Percentiles rank a stretch among this genome's conserved stretches.
These are phyloP conservation scores for Sclerotinia spermophila DNA, from an alignment of 2,329 filamentous ascomycete species.

Conservation along the genomic window DNA sequence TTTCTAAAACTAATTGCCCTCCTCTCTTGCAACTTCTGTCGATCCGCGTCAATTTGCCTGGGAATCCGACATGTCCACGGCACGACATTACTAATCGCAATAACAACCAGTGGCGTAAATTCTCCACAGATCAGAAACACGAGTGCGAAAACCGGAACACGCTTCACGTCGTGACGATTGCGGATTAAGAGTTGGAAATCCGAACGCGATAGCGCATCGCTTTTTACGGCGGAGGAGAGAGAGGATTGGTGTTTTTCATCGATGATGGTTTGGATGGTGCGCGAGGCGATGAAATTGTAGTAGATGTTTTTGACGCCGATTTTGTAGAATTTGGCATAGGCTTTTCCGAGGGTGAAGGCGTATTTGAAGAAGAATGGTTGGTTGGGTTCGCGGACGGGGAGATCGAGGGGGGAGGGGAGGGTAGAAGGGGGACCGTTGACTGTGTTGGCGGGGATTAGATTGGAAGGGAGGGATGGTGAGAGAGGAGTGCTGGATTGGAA, in stretches of 20 bases:
- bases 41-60: slow-evolving; percentile 59
- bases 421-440: slow-evolving; percentile 73
- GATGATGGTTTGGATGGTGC: slow-evolving; percentile 47
- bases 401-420: slow-evolving; percentile 63
- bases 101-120: slow-evolving; percentile 76
- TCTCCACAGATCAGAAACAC: slow-evolving; percentile 79
- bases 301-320: slow-evolving; percentile 72
- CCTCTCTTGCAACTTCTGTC: slow-evolving; percentile 52
- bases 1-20: slow-evolving; percentile 48
- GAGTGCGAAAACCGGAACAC: slow-evolving; percentile 73
- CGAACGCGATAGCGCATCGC: slow-evolving; percentile 51
- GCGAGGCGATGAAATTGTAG: slow-evolving; percentile 54
- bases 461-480: not conserved
- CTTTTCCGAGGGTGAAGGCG: slow-evolving; percentile 52
- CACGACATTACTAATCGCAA: slow-evolving; percentile 66
- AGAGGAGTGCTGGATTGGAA: slow-evolving; percentile 40
- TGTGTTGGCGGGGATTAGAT: slow-evolving; percentile 5
- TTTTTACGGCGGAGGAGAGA: slow-evolving; percentile 36
- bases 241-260: slow-evolving; percentile 39
- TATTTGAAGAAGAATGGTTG: slow-evolving; percentile 41
- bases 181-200: slow-evolving; percentile 69
- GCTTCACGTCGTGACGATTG: slow-evolving; percentile 67
- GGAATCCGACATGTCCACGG: slow-evolving; percentile 83
- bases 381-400: slow-evolving; percentile 53
- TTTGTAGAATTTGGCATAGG: slow-evolving; percentile 86